These are phyloP conservation scores for Solanum corneliomulleri DNA, from an alignment of 257 asterid genomes.

Conservation along the genomic window DNA sequence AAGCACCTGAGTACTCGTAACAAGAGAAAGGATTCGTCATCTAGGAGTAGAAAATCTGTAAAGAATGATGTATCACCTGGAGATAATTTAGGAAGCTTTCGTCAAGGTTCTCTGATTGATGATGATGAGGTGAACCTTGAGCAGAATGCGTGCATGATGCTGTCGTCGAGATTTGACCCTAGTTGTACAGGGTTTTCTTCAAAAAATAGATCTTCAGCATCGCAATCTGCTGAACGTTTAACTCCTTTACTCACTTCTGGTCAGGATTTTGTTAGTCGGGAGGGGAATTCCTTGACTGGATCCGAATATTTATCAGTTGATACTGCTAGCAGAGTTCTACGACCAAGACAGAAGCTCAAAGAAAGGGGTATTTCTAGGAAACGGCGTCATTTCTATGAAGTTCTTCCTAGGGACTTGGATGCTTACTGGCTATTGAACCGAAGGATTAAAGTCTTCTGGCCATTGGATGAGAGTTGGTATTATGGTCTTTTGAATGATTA, in stretches of 20 bases:
- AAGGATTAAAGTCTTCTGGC: conserved; percentile 88
- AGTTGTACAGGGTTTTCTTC: conserved; percentile 77
- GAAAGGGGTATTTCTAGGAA: conserved; percentile 54
- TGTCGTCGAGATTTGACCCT: conserved; percentile 96
- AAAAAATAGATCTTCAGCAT: conserved; percentile 32
- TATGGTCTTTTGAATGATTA: conserved; percentile 70
- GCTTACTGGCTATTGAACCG: conserved; percentile 60
- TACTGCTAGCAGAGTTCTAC: conserved; percentile 51
- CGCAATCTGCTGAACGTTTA: conserved; percentile 30
- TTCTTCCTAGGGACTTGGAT: conserved; percentile 50
- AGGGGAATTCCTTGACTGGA: conserved; percentile 33
- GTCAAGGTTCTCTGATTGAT: conserved; percentile 48
- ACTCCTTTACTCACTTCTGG: conserved; percentile 41
- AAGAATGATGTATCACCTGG: conserved; percentile 40
- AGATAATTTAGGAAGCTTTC: conserved; percentile 28
- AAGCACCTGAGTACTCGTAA: conserved; percentile 30
- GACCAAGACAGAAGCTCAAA: conserved; percentile 61
- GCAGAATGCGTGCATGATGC: conserved; percentile 96
- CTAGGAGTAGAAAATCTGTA: conserved; percentile 17
- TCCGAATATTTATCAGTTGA: conserved; percentile 39
- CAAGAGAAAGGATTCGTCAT: conserved; percentile 37
- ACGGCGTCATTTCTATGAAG: conserved; percentile 92
- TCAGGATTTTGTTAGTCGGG: conserved; percentile 26
- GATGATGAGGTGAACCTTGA: conserved; percentile 97
- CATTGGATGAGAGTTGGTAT: conserved; percentile 95